Percentiles rank a stretch among this genome's conserved stretches.
phyloP scores from a whole-genome alignment of 2,329 filamentous ascomycete species.

The Coleophoma cylindrospora region DNA sequence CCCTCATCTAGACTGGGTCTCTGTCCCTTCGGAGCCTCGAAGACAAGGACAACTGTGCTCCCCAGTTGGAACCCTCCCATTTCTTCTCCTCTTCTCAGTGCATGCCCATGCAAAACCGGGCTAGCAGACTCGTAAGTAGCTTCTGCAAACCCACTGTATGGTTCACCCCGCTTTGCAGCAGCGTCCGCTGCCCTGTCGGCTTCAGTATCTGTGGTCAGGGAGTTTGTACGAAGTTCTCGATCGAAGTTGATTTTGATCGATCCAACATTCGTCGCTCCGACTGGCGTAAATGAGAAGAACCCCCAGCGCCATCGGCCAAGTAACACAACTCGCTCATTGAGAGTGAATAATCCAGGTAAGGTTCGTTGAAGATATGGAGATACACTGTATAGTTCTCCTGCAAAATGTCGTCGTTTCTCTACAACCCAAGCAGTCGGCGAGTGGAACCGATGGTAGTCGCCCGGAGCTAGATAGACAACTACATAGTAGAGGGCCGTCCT shows the following conservation, averaged over 20 bases:
- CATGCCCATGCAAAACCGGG: constrained; percentile 73
- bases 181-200: constrained; percentile 82
- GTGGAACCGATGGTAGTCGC: constrained; percentile 98
- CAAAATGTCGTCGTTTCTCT: constrained; percentile 91
- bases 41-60: constrained; percentile 91
- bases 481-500: constrained; percentile 81
- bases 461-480: constrained; percentile 93
- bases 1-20: constrained; percentile 54
- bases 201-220: constrained; percentile 83
- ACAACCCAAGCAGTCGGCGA: constrained; percentile 94
- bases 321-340: constrained; percentile 93
- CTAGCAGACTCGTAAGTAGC: constrained; percentile 82
- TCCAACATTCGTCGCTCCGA: constrained; percentile 95
- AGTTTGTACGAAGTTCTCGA: constrained; percentile 87
- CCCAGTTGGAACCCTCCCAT: constrained; percentile 98
- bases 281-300: constrained; percentile 94
- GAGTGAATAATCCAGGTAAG: constrained; percentile 87
- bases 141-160: constrained; percentile 87
- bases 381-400: constrained; percentile 91
- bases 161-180: constrained; percentile 70
- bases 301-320: constrained; percentile 94
- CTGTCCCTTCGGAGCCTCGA: constrained; percentile 76
- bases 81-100: constrained; percentile 82
- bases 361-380: constrained; percentile 92
- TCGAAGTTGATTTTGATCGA: constrained; percentile 98